Conservation (phyloP, 108 stramenopile species). For the Seminavis robusta region DNA sequence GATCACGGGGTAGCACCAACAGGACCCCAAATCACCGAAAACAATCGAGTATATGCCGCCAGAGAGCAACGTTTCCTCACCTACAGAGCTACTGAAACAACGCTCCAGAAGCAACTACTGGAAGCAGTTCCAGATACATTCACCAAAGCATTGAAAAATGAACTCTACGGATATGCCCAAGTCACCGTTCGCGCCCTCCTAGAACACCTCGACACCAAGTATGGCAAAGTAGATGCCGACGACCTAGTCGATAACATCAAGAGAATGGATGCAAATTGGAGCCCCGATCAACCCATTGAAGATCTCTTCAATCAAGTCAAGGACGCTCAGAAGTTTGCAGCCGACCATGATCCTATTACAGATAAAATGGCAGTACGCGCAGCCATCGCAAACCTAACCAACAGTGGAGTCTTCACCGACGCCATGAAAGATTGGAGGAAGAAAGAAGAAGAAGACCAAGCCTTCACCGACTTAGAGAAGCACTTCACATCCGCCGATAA, state of each 20-base stretch:
- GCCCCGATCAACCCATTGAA: not conserved
- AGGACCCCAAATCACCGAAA: not conserved
- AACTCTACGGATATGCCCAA: not conserved
- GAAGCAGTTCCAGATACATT: not conserved
- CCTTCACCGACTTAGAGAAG: no score
- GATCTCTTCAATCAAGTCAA: not conserved
- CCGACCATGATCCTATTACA: not conserved
- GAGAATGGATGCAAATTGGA: not conserved
- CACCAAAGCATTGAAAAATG: not conserved
- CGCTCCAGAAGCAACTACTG: not conserved
- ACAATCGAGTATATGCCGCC: not conserved
- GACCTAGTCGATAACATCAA: slow-evolving; percentile 1
- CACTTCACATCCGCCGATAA: no score
- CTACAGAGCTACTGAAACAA: not conserved
- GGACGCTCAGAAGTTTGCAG: not conserved
- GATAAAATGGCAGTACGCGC: not conserved
- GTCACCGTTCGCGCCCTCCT: not conserved
- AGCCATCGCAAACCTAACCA: not conserved
- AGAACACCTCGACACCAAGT: not conserved
- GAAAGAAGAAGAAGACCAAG: no score
- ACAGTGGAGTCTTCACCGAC: slow-evolving; percentile 1
- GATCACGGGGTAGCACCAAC: not conserved
- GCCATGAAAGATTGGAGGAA: no score
- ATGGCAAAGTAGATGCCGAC: not conserved
- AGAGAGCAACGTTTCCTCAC: not conserved